Base-by-base conservation (phyloP, 495 filamentous ascomycete species). In the Aspergillus incahuasiensis region DNA sequence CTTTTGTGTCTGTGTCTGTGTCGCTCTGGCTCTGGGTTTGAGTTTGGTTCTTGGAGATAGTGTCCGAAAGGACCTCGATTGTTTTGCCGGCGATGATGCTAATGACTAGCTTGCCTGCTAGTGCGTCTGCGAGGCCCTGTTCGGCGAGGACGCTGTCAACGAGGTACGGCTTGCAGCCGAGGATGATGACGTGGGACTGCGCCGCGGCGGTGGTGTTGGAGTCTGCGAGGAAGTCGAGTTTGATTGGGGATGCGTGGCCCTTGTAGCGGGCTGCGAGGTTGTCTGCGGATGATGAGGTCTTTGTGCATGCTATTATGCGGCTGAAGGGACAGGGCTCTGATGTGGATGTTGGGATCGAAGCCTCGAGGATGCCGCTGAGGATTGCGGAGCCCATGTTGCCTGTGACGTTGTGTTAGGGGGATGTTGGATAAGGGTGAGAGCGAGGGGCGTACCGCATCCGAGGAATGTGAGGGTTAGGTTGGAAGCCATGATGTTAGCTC, bases 331-430 rank as follows among this genome's bases (percentile, higher is more conserved):
- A 28, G 3, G 25, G 25, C 30, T 47, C 34, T 13, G 32, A 0
- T n/a, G 15, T 24, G 22, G 25, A 16, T 49, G 9, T 8, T 22
- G 15, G 8, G 13, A 1, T 38, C 2, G 47, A 20, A 20, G 47
- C 47, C 6, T 49, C 47, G 32, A 49, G 47, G 32, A 49, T 49
- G 15, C 47, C 47, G 32, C 47, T 49, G 24, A 49, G 47, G 18
- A 49, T 39, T 38, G 47, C 47, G 30, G 47, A 38, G 24, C 47
- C 47, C 47, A 49, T 49, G 32, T 49, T 49, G 30, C 47, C 47
- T 49, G 30, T 35, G 42, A 8, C 18, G 19, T 22, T 44, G 18
- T 18, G 12, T 22, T 4, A 12, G 15, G 24, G 3, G 6, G 19
- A 22, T 22, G 1, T 9, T 44, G 19, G 19, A 13, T 24, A 20